Evolutionary conservation across 2,329 filamentous ascomycete genomes (phyloP).

Genomic region (Pseudogymnoascus sp.): DNA sequence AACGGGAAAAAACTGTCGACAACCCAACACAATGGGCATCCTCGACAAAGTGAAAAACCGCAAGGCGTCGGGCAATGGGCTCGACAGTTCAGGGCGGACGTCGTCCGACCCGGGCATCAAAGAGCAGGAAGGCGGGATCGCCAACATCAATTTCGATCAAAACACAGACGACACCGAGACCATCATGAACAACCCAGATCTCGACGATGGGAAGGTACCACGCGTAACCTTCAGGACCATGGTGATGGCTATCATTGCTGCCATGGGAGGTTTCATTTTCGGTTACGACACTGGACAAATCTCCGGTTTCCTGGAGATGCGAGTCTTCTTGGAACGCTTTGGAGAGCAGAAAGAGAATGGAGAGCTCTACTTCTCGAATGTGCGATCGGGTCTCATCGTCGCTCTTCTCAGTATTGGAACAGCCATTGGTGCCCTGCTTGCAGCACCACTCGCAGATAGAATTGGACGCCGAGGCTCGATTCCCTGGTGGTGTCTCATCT

Average conservation of each 20-base stretch:
- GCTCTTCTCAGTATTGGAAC: constrained; percentile 35
- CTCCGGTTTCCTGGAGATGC: constrained; percentile 53
- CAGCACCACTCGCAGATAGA: constrained; percentile 53
- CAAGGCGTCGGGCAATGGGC: background rate
- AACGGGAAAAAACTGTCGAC: background rate
- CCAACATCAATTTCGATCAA: background rate
- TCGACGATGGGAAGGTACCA: constrained; percentile 6
- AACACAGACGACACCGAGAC: background rate
- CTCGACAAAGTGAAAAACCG: constrained; percentile 6
- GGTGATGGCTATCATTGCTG: constrained; percentile 16
- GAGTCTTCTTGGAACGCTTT: constrained; percentile 47
- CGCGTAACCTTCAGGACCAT: background rate
- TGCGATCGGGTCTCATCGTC: constrained; percentile 55
- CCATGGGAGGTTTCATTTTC: constrained; percentile 28
- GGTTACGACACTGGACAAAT: constrained; percentile 32
- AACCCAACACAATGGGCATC: constrained; percentile 3
- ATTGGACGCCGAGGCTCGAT: constrained; percentile 55
- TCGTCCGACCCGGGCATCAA: background rate
- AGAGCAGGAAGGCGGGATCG: background rate
- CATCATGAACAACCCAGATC: constrained; percentile 6
- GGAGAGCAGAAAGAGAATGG: constrained; percentile 31
- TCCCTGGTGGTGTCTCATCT: constrained; percentile 42
- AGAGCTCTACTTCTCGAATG: constrained; percentile 43
- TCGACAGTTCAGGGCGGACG: background rate
- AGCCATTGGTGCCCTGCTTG: constrained; percentile 44